phyloP scores from a whole-genome alignment of 2,329 filamentous ascomycete genomes.

The Trichoderma brevicompactum region DNA sequence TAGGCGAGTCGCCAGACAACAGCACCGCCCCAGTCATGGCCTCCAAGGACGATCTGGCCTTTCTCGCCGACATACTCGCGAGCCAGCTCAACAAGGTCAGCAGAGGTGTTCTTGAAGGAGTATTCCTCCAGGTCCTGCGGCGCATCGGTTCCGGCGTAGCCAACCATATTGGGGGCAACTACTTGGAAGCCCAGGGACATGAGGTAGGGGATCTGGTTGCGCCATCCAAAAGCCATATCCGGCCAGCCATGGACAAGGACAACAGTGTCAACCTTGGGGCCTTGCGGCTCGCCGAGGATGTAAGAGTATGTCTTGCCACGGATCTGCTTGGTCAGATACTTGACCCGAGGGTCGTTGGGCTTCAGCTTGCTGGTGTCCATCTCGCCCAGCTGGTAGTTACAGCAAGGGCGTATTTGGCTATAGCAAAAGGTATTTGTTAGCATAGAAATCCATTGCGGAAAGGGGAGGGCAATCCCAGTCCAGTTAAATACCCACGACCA shows the following conservation, averaged over 20 bases:
- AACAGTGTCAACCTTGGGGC: constrained; percentile 52
- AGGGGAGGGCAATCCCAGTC: too few relatives aligned
- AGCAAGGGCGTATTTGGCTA: too few relatives aligned
- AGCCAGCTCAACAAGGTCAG: constrained; percentile 76
- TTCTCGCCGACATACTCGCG: constrained; percentile 54
- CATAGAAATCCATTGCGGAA: too few relatives aligned
- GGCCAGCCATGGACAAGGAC: constrained; percentile 77
- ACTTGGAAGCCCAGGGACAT: constrained; percentile 74
- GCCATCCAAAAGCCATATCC: constrained; percentile 83
- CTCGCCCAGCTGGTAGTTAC: background rate
- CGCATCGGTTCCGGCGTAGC: constrained; percentile 78
- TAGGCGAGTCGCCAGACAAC: constrained; percentile 75
- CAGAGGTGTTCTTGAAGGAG: constrained; percentile 70
- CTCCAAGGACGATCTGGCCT: constrained; percentile 74
- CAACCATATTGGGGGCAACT: constrained; percentile 83
- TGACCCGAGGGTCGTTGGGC: constrained; percentile 67
- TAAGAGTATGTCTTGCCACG: constrained; percentile 74
- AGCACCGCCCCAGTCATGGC: constrained; percentile 90
- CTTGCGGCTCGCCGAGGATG: constrained; percentile 57
- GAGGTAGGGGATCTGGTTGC: constrained; percentile 82
- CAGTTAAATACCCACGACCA: too few relatives aligned
- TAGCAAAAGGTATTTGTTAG: too few relatives aligned
- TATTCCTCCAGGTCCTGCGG: constrained; percentile 67
- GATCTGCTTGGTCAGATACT: constrained; percentile 64
- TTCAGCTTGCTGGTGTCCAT: constrained; percentile 67